A percentile compares a stretch with the other conserved stretches of the same genome.
Conservation (phyloP, 2,329 filamentous ascomycete genomes). For the Fusarium scirpi region DNA sequence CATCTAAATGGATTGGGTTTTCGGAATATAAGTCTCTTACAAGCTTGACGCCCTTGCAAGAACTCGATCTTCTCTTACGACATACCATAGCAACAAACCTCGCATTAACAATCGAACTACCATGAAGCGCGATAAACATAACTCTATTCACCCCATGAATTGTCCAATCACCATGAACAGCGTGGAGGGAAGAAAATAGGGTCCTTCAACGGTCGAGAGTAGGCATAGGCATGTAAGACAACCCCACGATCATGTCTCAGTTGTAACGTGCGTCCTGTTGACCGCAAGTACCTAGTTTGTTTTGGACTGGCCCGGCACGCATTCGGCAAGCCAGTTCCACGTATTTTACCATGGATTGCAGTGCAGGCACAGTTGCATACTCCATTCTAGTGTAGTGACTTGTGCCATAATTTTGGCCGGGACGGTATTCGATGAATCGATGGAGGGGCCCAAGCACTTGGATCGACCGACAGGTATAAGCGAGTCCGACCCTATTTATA, state of each 20-base stretch:
- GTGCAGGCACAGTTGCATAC: not conserved
- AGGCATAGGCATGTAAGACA: slow-evolving; percentile 14
- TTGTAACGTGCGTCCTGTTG: slow-evolving; percentile 17
- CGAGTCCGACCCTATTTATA: slow-evolving; percentile 37
- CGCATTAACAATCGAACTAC: not conserved
- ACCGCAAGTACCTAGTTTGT: slow-evolving; percentile 7
- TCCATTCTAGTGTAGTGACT: not conserved
- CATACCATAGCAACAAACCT: not conserved
- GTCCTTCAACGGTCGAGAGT: slow-evolving; percentile 30
- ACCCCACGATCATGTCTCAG: slow-evolving; percentile 21
- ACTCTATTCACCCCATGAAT: slow-evolving; percentile 14
- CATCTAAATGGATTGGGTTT: not conserved
- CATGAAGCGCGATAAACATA: not conserved
- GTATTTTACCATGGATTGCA: not conserved
- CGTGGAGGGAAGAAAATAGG: slow-evolving; percentile 25
- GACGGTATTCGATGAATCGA: not conserved
- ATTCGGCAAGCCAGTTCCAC: slow-evolving; percentile 9
- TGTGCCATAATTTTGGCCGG: slow-evolving; percentile 1
- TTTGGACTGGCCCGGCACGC: slow-evolving; percentile 1
- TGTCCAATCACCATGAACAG: slow-evolving; percentile 23
- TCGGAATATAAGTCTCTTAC: not conserved
- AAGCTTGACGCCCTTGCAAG: not conserved
- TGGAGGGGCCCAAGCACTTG: slow-evolving; percentile 23
- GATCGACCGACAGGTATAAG: slow-evolving; percentile 40
- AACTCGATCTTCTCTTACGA: not conserved